phyloP scores from a whole-genome alignment of 1,139 yeast species.

The Barnettozyma hawaiiensis region DNA sequence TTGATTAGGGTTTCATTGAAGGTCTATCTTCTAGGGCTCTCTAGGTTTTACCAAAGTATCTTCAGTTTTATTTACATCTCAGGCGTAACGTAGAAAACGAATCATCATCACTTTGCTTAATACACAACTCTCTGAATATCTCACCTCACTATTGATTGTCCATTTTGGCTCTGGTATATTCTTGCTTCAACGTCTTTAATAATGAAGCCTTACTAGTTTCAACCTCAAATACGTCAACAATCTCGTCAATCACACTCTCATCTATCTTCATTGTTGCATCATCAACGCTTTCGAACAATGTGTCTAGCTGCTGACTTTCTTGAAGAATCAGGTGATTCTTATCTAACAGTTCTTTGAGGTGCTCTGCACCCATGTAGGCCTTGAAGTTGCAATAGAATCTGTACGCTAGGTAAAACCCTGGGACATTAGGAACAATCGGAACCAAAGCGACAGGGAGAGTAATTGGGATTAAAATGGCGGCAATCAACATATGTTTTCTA shows the following conservation, averaged over 20 bases:
- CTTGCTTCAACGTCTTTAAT: constrained; percentile 45
- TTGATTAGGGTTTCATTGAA: neutral
- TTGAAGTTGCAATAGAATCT: constrained; percentile 81
- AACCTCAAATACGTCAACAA: constrained; percentile 31
- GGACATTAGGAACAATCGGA: constrained; percentile 92
- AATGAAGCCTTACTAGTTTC: constrained; percentile 38
- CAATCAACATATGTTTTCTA: constrained; percentile 37
- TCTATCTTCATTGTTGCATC: constrained; percentile 28
- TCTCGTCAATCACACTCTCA: constrained; percentile 29
- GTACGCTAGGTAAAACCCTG: constrained; percentile 82
- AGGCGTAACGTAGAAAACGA: neutral
- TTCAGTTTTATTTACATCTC: neutral
- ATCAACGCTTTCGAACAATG: constrained; percentile 20
- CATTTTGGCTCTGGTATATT: constrained; percentile 29
- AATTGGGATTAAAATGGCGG: constrained; percentile 65
- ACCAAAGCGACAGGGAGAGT: constrained; percentile 75
- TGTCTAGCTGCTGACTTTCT: constrained; percentile 19
- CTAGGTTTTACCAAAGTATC: too few relatives aligned
- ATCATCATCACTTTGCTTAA: neutral
- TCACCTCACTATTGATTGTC: neutral
- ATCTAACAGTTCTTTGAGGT: constrained; percentile 43
- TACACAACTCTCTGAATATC: neutral
- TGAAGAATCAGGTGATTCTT: constrained; percentile 20
- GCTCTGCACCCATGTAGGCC: constrained; percentile 72
- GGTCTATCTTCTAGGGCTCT: neutral